Evolutionary conservation across 2,329 filamentous ascomycete genomes (phyloP).

Genomic region (Fusarium austroafricanum): DNA sequence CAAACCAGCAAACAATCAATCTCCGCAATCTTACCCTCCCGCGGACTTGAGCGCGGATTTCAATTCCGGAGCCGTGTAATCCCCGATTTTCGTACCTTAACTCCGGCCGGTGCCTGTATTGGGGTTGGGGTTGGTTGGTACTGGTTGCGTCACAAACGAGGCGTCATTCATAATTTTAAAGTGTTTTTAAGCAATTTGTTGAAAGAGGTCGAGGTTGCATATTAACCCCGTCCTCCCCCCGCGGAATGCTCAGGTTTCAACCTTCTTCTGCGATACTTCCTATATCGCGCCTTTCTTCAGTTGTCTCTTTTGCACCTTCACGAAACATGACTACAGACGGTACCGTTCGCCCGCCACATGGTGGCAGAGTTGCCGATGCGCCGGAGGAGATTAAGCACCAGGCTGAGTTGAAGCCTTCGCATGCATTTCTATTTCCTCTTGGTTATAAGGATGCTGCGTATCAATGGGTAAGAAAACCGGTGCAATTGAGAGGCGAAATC

Average conservation of each 20-base stretch:
- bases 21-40: slow-evolving; percentile 16
- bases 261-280: slow-evolving; percentile 54
- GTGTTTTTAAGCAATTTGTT: slow-evolving; percentile 26
- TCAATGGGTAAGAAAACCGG: slow-evolving; percentile 77
- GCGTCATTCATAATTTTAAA: slow-evolving; percentile 44
- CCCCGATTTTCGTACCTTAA: slow-evolving; percentile 41
- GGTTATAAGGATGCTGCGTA: slow-evolving; percentile 91
- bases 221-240: slow-evolving; percentile 38
- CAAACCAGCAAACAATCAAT: slow-evolving; percentile 33
- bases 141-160: slow-evolving; percentile 33
- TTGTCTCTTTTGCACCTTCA: slow-evolving; percentile 47
- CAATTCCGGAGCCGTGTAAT: slow-evolving; percentile 39
- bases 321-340: slow-evolving; percentile 52
- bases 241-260: slow-evolving; percentile 60
- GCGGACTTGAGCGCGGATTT: slow-evolving; percentile 35
- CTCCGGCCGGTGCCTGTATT: slow-evolving; percentile 33
- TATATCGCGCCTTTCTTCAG: slow-evolving; percentile 54
- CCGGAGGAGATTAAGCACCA: slow-evolving; percentile 44
- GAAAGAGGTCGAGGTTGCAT: slow-evolving; percentile 41
- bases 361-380: slow-evolving; percentile 35
- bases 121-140: not conserved
- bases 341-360: slow-evolving; percentile 41
- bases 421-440: slow-evolving; percentile 76
- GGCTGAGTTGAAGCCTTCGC: slow-evolving; percentile 45
- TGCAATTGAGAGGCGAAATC: no score